Evolutionary conservation across 257 asterid genomes (phyloP).

Genomic region (Solanum raphanifolium): DNA sequence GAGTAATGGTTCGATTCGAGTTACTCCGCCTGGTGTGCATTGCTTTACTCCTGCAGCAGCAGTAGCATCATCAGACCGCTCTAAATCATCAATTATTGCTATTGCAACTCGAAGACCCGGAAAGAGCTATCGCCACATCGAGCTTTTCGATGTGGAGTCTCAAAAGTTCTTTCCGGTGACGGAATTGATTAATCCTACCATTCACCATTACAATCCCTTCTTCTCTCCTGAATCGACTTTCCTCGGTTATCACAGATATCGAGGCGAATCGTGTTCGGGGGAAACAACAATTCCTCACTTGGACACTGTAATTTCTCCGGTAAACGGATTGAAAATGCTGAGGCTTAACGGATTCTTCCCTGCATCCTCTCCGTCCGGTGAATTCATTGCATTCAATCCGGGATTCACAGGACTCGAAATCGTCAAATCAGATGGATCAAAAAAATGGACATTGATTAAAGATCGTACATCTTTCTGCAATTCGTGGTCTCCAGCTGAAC

Average conservation of each 20-base stretch:
- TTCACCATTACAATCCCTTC: constrained; percentile 78
- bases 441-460: constrained; percentile 44
- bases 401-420: constrained; percentile 36
- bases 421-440: constrained; percentile 57
- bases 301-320: constrained; percentile 37
- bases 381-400: constrained; percentile 38
- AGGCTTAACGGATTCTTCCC: constrained; percentile 65
- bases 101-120: constrained; percentile 74
- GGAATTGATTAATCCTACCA: constrained; percentile 35
- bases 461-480: constrained; percentile 41
- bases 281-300: constrained; percentile 40
- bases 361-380: constrained; percentile 54
- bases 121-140: constrained; percentile 50
- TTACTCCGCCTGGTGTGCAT: constrained; percentile 74
- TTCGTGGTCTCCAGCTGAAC: constrained; percentile 65
- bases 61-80: constrained; percentile 9
- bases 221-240: constrained; percentile 35
- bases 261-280: constrained; percentile 39
- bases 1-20: constrained; percentile 22
- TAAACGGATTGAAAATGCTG: constrained; percentile 35
- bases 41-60: constrained; percentile 58
- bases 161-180: constrained; percentile 45
- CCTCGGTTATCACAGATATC: constrained; percentile 64
- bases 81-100: constrained; percentile 11
- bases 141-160: constrained; percentile 40